Base-by-base conservation (phyloP, 345 rosid species). In the Tarenaya hassleriana region DNA sequence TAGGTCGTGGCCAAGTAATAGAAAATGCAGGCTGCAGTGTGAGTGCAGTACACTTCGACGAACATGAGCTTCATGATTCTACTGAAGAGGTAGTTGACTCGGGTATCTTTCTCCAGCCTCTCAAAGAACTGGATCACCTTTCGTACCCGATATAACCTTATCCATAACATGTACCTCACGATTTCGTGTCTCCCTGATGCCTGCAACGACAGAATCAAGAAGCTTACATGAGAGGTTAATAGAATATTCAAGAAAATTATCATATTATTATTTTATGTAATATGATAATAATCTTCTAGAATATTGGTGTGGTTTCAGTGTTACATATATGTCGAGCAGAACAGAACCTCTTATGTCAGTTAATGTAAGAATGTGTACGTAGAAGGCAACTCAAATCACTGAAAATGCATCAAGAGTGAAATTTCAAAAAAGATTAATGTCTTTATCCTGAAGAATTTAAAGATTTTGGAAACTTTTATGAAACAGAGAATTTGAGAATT, bases 21-120 rank as follows among this genome's bases (percentile, higher is more conserved):
- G 71, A 88, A 88, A 50, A 84, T 79, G 56, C 96, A 88, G 12
- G 96, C 96, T 41, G 96, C 94, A 0, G 94, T 82, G 66, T 88
- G 96, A 13, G 96, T 84, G 60, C 88, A 84, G 13, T 88, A 88
- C 20, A 88, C 70, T 64, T 88, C 96, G 16, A 84, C 94, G 16
- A 64, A 77, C 31, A 80, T 40, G 16, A 88, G 96, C 56, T 88
- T 88, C 27, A 88, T 52, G 64, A 88, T 84, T 72, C 88, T 73
- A 0, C 85, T 82, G 52, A 84, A 81, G 37, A 79, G 71, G 60
- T 88, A 84, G 63, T 79, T 88, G 54, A 88, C 69, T 50, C 94
- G 75, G 49, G 59, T 88, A 62, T 88, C 84, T 72, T 73, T 88
- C 78, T 88, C 96, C 67, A 88, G 41, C 32, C 60, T 68, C 7